Evolutionary conservation across 2,329 filamentous ascomycete genomes (phyloP), one percentile per base, ranked within the genome.

Genomic region (Paramyrothecium roridum): DNA sequence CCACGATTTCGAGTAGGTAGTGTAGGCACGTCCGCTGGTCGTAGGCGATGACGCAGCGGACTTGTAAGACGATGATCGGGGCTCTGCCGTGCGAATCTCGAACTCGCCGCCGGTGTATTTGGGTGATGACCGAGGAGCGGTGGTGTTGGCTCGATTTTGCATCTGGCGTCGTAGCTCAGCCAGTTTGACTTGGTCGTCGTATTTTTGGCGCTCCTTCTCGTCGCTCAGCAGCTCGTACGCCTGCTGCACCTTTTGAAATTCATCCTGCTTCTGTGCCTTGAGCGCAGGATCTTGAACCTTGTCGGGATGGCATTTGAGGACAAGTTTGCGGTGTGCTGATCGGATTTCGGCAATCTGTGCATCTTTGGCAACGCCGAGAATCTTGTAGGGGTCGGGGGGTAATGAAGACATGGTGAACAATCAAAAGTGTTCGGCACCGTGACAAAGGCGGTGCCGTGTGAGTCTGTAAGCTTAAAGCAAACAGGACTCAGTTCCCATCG

Each of bases 141-240:
- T 75, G 3, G 72, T 69, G 56, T 76, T 76, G 57, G 73, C 64
- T 64, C 77, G 74, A 60, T 70, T 69, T 63, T 75, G 64, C 59
- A 76, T 66, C 62, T 82, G 73, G 71, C 83, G 84, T 67, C 82
- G 82, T 65, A 91, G 74, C 68, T 87, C 84, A 52, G 83, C 84
- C 59, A 93, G 72, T 64, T 80, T 85, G 58, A 88, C 79, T 67
- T 87, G 82, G 52, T 91, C 86, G 73, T 98, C 91, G 71, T 97
- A 96, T 62, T 86, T 85, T 56, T 78, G 73, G 57, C 91, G 81
- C 68, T 87, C 85, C 8, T 76, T 79, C 26, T 93, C 89, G 68
- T 97, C 88, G 66, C 85, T 90, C 57, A 99, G 83, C 30, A 95
- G 80, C 73, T 98, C 95, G 73, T 96, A 99, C 52, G 95, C 93